phyloP scores from a whole-genome alignment of 805 yeast species.

The Komagataella phaffii region DNA sequence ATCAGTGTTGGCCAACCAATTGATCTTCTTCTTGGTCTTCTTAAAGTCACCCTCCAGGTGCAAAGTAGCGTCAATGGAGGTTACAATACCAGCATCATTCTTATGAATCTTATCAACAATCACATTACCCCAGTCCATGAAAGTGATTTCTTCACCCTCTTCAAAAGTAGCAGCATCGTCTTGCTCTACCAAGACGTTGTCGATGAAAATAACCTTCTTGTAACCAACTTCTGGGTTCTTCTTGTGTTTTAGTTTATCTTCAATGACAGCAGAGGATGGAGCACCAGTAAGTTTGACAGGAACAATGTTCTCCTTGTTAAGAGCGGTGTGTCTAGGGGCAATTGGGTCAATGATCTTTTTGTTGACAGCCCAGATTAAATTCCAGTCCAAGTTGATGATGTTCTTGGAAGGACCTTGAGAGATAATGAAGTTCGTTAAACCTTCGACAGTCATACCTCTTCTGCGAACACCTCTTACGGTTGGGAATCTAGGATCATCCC shows the following conservation, averaged over 20 bases:
- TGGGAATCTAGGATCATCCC: conserved; percentile 99
- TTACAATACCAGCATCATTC: conserved; percentile 36
- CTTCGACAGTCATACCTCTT: conserved; percentile 99
- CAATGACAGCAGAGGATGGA: conserved; percentile 47
- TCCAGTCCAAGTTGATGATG: conserved; percentile 96
- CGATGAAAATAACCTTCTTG: conserved; percentile 60
- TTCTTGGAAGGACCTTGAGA: conserved; percentile 98
- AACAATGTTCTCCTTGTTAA: conserved; percentile 52
- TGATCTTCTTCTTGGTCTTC: conserved; percentile 86
- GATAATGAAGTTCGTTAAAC: conserved; percentile 83
- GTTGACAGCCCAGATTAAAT: conserved; percentile 93
- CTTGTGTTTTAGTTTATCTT: conserved; percentile 85
- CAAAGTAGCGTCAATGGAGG: conserved; percentile 59
- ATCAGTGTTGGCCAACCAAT: conserved; percentile 82
- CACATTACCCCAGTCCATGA: conserved; percentile 98
- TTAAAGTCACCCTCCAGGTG: conserved; percentile 95
- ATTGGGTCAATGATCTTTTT: conserved; percentile 94
- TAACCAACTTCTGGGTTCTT: conserved; percentile 85
- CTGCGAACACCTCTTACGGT: conserved; percentile 98
- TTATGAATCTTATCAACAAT: conserved; percentile 60
- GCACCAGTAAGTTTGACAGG: conserved; percentile 54
- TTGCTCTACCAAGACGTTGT: conserved; percentile 67
- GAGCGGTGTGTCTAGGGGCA: conserved; percentile 91
- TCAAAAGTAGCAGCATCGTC: conserved; percentile 58
- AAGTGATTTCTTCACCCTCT: conserved; percentile 87